These are phyloP conservation scores for Fusarium annulatum DNA, from an alignment of 2,329 filamentous ascomycete genomes.

Conservation along the genomic window DNA sequence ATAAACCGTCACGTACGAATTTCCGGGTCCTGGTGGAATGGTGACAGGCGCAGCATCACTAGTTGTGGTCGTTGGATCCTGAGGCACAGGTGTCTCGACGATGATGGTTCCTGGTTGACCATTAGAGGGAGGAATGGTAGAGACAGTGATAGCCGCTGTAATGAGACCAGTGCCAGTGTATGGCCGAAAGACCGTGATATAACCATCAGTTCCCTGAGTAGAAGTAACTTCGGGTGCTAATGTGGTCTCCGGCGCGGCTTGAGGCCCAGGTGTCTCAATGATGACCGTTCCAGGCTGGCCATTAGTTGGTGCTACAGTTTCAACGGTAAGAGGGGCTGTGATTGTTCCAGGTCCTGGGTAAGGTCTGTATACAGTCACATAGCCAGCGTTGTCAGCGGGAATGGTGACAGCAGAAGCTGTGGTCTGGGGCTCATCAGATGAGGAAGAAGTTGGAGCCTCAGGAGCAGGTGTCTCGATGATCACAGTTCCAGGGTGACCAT, in stretches of 20 bases:
- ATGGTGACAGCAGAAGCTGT: slow-evolving; percentile 18
- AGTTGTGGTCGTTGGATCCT: not conserved
- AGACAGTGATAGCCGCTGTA: slow-evolving; percentile 13
- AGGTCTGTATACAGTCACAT: slow-evolving; percentile 29
- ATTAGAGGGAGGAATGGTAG: slow-evolving; percentile 16
- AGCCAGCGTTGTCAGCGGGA: slow-evolving; percentile 5
- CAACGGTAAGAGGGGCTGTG: slow-evolving; percentile 22
- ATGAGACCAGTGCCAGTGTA: slow-evolving; percentile 18
- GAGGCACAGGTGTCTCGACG: slow-evolving; percentile 16
- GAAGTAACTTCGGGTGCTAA: not conserved
- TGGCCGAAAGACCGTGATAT: slow-evolving; percentile 22
- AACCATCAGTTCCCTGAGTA: slow-evolving; percentile 19
- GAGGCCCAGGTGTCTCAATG: slow-evolving; percentile 27
- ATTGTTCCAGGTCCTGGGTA: slow-evolving; percentile 29
- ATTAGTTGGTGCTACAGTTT: slow-evolving; percentile 14
- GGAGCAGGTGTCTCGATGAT: slow-evolving; percentile 29
- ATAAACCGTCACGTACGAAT: slow-evolving; percentile 27
- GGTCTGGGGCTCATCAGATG: not conserved
- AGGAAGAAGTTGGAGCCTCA: not conserved
- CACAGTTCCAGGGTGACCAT: slow-evolving; percentile 29
- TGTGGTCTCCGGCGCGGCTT: not conserved
- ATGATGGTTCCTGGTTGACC: slow-evolving; percentile 24
- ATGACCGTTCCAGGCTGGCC: slow-evolving; percentile 27
- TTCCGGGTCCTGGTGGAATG: slow-evolving; percentile 19
- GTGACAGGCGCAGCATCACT: slow-evolving; percentile 2